Evolutionary conservation across 768 basidiomycete genomes (phyloP), one percentile per base, ranked within the genome.

Genomic region (Cyathus striatus): DNA sequence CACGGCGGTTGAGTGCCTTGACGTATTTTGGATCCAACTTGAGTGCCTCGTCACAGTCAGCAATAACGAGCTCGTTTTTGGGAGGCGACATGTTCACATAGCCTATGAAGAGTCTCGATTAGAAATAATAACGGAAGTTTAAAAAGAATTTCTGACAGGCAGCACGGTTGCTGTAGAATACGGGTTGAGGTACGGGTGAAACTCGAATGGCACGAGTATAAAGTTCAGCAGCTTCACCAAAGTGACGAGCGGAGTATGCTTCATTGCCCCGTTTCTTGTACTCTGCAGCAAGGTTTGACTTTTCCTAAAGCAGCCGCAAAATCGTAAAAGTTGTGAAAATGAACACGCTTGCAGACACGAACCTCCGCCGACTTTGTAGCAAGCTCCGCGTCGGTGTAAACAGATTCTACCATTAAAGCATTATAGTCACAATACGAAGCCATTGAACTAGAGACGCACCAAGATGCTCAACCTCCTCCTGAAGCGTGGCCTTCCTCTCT

Each of bases 141-240:
- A 6, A 38, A 18, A 25, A 17, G 24, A 20, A 24, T 44, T 5
- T 72, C 84, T 43, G 46, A 91, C 95, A 97, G 48, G 96, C 96
- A 30, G 95, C 96, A 40, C 96, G 84, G 64, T 99, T 99, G 64
- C 89, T 90, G 76, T 83, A 97, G 68, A 86, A 99, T 23, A 97
- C 90, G 22, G 96, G 84, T 56, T 95, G 91, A 5, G 83, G 79
- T 59, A 79, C 83, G 6, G 87, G 83, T 3, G 87, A 72, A 16
- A 86, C 72, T 36, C 75, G 69, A 48, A 90, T 89, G 26, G 88
- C 88, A 44, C 76, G 78, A 9, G 85, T 85, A 66, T 90, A 90
- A 43, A 76, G 66, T 18, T 79, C 72, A 21, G 72, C 75, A 7
- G 87, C 87, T 34, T 68, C 64, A 5, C 63, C 58, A 51, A 80